phyloP scores from a whole-genome alignment of 768 basidiomycete species.

The Saitozyma podzolica region DNA sequence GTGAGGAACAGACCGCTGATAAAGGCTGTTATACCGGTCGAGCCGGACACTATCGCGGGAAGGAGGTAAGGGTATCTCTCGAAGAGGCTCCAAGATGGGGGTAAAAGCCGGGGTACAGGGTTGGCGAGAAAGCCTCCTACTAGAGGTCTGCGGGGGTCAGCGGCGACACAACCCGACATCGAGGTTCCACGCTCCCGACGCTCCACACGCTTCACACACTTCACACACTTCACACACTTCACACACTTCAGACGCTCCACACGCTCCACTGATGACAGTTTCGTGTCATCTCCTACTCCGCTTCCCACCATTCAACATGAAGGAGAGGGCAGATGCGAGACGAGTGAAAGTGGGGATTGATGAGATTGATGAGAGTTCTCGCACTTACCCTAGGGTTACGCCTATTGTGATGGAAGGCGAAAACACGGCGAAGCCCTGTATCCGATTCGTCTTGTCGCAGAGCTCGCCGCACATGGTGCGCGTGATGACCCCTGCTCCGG shows the following conservation, averaged over 20 bases:
- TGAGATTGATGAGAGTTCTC: no score
- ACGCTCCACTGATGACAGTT: background rate
- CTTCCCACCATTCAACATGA: background rate
- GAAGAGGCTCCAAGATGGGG: conserved; percentile 24
- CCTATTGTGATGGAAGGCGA: conserved; percentile 33
- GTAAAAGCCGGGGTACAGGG: conserved; percentile 28
- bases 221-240: no score
- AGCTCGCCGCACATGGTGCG: conserved; percentile 40
- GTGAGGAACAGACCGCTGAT: conserved; percentile 13
- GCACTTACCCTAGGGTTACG: conserved; percentile 28
- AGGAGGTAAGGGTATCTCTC: conserved; percentile 32
- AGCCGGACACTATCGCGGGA: conserved; percentile 28
- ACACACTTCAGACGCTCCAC: no score
- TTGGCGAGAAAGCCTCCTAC: conserved; percentile 37
- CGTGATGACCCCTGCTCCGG: conserved; percentile 36
- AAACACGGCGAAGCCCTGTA: conserved; percentile 38
- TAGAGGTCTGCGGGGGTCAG: conserved; percentile 24
- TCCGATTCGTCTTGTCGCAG: conserved; percentile 34
- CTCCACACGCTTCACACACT: background rate
- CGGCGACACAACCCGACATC: no score
- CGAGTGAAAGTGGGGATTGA: no score
- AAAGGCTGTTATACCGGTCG: conserved; percentile 18
- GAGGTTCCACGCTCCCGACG: no score
- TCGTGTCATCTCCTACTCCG: background rate
- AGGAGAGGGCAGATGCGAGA: no score